Conservation (phyloP, 495 filamentous ascomycete species). For the Daldinia childiae region DNA sequence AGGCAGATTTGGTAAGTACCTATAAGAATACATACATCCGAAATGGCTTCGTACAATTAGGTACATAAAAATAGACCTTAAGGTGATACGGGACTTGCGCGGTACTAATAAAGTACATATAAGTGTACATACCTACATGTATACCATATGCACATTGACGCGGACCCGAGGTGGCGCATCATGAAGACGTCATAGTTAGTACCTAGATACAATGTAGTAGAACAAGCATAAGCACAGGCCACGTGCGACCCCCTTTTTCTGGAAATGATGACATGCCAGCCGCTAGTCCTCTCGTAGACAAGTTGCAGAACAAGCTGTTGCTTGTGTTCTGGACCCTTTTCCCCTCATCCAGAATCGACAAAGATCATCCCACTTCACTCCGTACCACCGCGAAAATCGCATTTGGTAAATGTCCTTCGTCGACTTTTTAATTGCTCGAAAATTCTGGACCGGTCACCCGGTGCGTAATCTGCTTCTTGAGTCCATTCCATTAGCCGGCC, state of each 20-base stretch:
- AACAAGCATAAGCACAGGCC: constrained; percentile 28
- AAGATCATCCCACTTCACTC: constrained; percentile 38
- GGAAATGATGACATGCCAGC: constrained; percentile 35
- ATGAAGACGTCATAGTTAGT: constrained; percentile 39
- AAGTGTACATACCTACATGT: background rate
- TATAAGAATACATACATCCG: constrained; percentile 7
- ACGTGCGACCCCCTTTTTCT: constrained; percentile 26
- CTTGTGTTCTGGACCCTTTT: constrained; percentile 42
- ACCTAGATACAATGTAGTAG: constrained; percentile 23
- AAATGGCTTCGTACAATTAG: constrained; percentile 6
- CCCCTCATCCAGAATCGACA: constrained; percentile 41
- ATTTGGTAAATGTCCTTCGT: constrained; percentile 20
- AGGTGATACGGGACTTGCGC: constrained; percentile 8
- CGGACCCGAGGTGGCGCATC: constrained; percentile 39
- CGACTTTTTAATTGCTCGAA: constrained; percentile 21
- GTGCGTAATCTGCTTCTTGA: constrained; percentile 14
- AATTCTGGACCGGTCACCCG: constrained; percentile 35
- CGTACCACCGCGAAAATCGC: constrained; percentile 20
- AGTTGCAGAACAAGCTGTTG: constrained; percentile 2
- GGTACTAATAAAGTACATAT: constrained; percentile 18
- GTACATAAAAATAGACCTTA: constrained; percentile 3
- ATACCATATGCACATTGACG: constrained; percentile 22
- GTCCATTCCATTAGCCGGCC: constrained; percentile 32
- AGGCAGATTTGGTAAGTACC: constrained; percentile 22
- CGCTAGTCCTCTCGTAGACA: constrained; percentile 22